These are phyloP conservation scores for Echites panduratus DNA, from an alignment of 257 asterid species.

Conservation along the genomic window DNA sequence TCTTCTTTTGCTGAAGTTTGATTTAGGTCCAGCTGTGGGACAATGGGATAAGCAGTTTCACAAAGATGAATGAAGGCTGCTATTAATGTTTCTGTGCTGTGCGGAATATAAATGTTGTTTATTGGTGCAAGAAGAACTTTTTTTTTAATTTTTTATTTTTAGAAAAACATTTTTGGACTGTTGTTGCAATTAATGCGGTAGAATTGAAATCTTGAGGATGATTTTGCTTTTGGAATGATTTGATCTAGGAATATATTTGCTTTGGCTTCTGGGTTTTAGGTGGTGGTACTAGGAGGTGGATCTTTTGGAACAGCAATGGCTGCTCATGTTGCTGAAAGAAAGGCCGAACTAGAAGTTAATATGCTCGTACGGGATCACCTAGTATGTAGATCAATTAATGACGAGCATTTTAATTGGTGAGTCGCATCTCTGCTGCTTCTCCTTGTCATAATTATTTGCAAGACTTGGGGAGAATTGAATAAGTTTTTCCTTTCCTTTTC, in stretches of 20 bases:
- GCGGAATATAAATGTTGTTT: background rate
- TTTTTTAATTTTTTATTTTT: no score
- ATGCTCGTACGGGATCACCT: conserved; percentile 75
- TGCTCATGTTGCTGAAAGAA: conserved; percentile 77
- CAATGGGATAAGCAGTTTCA: background rate
- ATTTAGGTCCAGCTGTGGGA: background rate
- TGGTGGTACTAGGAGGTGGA: conserved; percentile 97
- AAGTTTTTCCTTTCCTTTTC: background rate
- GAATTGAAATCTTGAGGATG: background rate
- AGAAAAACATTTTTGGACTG: no score
- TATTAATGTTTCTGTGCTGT: background rate
- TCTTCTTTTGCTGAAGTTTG: background rate
- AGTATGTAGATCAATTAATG: conserved; percentile 64
- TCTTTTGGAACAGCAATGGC: conserved; percentile 97
- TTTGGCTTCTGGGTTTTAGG: conserved; percentile 33
- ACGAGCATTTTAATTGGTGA: conserved; percentile 51
- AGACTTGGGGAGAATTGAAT: background rate
- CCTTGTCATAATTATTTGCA: conserved; percentile 10
- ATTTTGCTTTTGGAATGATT: background rate
- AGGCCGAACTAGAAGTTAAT: conserved; percentile 58
- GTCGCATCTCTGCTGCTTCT: conserved; percentile 13
- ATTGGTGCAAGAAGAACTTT: background rate
- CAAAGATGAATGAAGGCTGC: background rate
- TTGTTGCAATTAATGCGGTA: background rate
- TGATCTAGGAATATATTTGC: conserved; percentile 1